These are phyloP conservation scores for Penicillium sp. DNA, from an alignment of 2,329 filamentous ascomycete species.

Conservation along the genomic window DNA sequence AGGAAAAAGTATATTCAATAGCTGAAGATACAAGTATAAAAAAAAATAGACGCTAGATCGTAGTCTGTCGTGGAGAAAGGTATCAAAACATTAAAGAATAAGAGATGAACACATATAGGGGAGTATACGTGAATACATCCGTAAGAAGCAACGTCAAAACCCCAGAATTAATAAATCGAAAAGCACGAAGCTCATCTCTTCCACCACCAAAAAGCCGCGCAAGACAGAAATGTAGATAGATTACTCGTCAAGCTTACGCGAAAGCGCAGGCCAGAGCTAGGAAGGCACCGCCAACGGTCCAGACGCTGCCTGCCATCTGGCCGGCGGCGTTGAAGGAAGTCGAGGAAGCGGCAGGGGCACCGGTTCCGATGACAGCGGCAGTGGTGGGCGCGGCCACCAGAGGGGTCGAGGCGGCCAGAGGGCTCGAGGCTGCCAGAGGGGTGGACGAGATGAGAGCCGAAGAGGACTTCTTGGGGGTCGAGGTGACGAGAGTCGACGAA, in stretches of 20 bases:
- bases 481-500: slow-evolving; percentile 5
- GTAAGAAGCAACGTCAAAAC: slow-evolving; percentile 18
- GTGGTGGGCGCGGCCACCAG: slow-evolving; percentile 5
- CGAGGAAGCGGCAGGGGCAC: slow-evolving; percentile 12
- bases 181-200: neutral
- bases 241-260: slow-evolving; percentile 17
- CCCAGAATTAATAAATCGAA: slow-evolving; percentile 5
- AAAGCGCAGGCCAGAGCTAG: slow-evolving; percentile 30
- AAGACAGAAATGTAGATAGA: neutral
- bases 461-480: slow-evolving; percentile 19
- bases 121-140: slow-evolving; percentile 19
- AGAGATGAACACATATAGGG: slow-evolving; percentile 22
- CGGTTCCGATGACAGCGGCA: slow-evolving; percentile 8
- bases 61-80: slow-evolving; percentile 28
- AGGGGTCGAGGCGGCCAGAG: slow-evolving; percentile 13
- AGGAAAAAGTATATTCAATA: slow-evolving; percentile 10
- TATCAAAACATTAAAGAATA: slow-evolving; percentile 29
- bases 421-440: slow-evolving; percentile 12
- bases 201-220: neutral
- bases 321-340: slow-evolving; percentile 26
- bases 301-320: slow-evolving; percentile 21
- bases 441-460: slow-evolving; percentile 18
- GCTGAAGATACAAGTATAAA: slow-evolving; percentile 16
- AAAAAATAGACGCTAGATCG: slow-evolving; percentile 23
- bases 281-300: slow-evolving; percentile 30